A percentile compares a stretch with the other conserved stretches of the same genome.
Conservation (phyloP, 2,329 filamentous ascomycete species). For the Leptographium wingfieldii region DNA sequence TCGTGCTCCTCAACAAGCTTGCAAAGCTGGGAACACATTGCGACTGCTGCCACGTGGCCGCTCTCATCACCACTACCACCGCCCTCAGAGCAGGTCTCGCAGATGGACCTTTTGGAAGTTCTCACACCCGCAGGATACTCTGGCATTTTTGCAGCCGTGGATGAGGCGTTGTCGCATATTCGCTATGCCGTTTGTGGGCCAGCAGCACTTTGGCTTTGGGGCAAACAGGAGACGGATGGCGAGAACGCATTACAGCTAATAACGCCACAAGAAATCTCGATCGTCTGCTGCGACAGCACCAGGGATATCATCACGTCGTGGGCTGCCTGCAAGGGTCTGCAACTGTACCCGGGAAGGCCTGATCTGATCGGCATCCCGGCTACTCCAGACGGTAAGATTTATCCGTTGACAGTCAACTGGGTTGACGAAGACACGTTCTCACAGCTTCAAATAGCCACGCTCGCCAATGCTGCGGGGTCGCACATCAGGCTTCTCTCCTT, state of each 20-base stretch:
- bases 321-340: constrained; percentile 24
- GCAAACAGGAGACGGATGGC: constrained; percentile 10
- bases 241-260: constrained; percentile 13
- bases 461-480: neutral
- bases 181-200: constrained; percentile 34
- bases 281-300: constrained; percentile 27
- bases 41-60: neutral
- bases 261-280: constrained; percentile 12
- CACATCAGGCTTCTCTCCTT: constrained; percentile 20
- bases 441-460: constrained; percentile 14
- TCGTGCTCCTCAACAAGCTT: neutral
- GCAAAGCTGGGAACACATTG: neutral
- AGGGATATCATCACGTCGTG: constrained; percentile 26
- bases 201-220: constrained; percentile 31
- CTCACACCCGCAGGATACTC: constrained; percentile 18
- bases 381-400: constrained; percentile 15
- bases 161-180: constrained; percentile 26
- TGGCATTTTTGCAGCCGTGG: constrained; percentile 27
- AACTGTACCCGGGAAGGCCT: constrained; percentile 16
- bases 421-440: constrained; percentile 12
- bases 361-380: constrained; percentile 28
- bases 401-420: constrained; percentile 25
- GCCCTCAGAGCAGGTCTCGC: neutral
- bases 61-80: neutral
- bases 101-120: constrained; percentile 3